Evolutionary conservation across 495 filamentous ascomycete species (phyloP), one percentile per base, ranked within the genome.

Genomic region (Trichoderma reesei): DNA sequence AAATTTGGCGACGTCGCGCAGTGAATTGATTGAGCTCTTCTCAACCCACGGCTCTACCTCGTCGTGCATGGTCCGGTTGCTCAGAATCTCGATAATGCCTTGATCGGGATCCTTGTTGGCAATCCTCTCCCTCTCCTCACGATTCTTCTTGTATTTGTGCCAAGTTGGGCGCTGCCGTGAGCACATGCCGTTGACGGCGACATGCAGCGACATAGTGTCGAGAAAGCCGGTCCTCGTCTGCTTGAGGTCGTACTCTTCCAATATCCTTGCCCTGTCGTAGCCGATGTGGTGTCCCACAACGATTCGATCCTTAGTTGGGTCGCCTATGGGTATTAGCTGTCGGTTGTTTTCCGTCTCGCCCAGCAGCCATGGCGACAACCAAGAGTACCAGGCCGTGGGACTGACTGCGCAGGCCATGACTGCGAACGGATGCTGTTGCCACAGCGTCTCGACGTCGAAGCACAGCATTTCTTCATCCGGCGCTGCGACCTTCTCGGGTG

Each of bases 141-240:
- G 84, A 66, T 86, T 88, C 71, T 99, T 99, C 69, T 90, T 88
- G 69, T 95, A 89, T 67, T 91, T 94, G 86, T 96, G 89, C 94
- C 94, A 99, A 0, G 90, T 94, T 9, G 94, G 94, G 61, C 94
- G 83, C 73, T 99, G 94, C 63, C 88, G 88, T 10, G 94, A 97
- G 72, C 94, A 99, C 94, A 99, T 99, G 38, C 94, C 94, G 70
- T 99, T 99, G 9, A 96, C 92, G 13, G 94, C 94, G 8, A 97
- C 92, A 72, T 99, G 94, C 61, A 99, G 80, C 9, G 92, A 96
- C 94, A 99, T 99, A 3, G 94, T 99, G 77, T 99, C 94, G 34
- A 99, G 72, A 69, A 96, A 99, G 48, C 84, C 90, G 67, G 90
- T 98, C 61, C 84, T 85, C 33, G 90, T 85, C 71, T 96, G 92